Conservation (phyloP, 1,139 yeast genomes). For the Yamadazyma dushanensis region DNA sequence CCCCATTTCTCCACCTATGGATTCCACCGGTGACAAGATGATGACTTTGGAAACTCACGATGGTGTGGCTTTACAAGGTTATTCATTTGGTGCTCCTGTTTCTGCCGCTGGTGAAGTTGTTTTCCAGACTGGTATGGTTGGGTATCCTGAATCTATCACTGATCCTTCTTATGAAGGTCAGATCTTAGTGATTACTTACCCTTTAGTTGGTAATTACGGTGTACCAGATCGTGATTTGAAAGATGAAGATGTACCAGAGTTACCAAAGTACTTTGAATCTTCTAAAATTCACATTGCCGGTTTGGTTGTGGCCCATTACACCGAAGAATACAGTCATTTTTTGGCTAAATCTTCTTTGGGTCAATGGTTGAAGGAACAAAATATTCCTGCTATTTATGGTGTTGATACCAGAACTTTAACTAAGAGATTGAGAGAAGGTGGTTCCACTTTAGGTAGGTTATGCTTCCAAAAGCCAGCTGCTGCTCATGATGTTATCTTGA, state of each 20-base stretch:
- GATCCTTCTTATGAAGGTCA: constrained; percentile 99
- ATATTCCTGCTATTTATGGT: constrained; percentile 95
- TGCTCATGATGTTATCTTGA: constrained; percentile 33
- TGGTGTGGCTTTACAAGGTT: constrained; percentile 90
- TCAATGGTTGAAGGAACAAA: constrained; percentile 88
- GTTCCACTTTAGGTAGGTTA: constrained; percentile 89
- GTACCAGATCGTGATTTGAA: constrained; percentile 83
- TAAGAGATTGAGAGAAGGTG: constrained; percentile 86
- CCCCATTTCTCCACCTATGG: constrained; percentile 90
- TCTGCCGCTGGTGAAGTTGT: constrained; percentile 96
- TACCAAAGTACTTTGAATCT: constrained; percentile 94
- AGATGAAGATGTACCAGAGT: constrained; percentile 70
- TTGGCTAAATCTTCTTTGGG: constrained; percentile 92
- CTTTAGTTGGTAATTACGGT: constrained; percentile 98
- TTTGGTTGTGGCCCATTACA: constrained; percentile 93
- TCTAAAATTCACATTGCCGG: constrained; percentile 93
- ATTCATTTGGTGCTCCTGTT: constrained; percentile 93
- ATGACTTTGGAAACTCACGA: constrained; percentile 91
- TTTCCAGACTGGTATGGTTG: constrained; percentile 99
- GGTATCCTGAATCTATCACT: constrained; percentile 97
- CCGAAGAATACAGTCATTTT: constrained; percentile 93
- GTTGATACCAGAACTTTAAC: constrained; percentile 96
- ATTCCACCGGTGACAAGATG: constrained; percentile 75
- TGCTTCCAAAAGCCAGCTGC: constrained; percentile 56
- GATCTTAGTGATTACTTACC: constrained; percentile 93